A percentile compares a stretch with the other conserved stretches of the same genome.
phyloP scores from a whole-genome alignment of 495 filamentous ascomycete species.

The Tetracladium setigerum region DNA sequence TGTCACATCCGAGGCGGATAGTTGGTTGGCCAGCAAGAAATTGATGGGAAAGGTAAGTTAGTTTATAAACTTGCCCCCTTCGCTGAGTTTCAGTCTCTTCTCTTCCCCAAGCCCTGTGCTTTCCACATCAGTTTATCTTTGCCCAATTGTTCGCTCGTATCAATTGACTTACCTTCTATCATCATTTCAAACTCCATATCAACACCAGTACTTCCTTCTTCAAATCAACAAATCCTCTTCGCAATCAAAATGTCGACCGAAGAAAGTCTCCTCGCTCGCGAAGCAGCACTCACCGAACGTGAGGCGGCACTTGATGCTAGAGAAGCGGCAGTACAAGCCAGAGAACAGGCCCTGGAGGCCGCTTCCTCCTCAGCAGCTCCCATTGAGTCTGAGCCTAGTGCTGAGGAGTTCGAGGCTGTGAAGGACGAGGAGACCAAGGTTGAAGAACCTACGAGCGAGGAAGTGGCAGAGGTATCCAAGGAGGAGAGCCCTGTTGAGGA shows the following conservation, averaged over 20 bases:
- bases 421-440: not conserved
- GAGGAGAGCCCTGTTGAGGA: not conserved
- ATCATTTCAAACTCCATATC: not conserved
- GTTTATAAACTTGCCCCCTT: not conserved
- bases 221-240: not conserved
- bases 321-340: constrained; percentile 3
- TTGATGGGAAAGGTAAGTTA: too few species aligned
- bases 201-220: not conserved
- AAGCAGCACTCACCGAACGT: constrained; percentile 4
- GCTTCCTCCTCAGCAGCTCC: not conserved
- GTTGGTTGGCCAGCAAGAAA: too few species aligned
- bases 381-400: not conserved
- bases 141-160: not conserved
- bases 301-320: constrained; percentile 4
- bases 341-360: not conserved
- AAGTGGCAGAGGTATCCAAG: not conserved
- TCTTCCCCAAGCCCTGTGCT: constrained; percentile 8
- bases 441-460: not conserved
- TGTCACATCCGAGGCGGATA: too few species aligned
- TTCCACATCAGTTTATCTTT: not conserved
- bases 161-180: not conserved
- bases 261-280: constrained; percentile 4
- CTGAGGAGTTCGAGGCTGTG: not conserved
- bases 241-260: not conserved
- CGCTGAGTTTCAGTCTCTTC: not conserved